These are phyloP conservation scores for Yarrowia sp. DNA, from an alignment of 805 yeast genomes.

Conservation along the genomic window DNA sequence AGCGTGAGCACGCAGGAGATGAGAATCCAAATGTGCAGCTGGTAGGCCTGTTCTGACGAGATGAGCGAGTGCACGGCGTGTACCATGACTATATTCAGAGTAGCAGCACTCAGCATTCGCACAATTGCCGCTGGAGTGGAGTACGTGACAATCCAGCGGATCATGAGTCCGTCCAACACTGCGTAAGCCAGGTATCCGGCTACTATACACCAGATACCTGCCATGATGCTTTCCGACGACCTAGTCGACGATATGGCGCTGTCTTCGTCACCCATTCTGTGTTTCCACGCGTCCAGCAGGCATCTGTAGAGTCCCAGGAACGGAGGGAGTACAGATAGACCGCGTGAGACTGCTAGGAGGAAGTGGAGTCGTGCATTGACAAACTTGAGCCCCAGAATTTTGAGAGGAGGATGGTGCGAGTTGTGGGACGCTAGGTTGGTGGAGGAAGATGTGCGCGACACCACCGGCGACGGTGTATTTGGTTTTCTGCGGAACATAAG, in stretches of 20 bases:
- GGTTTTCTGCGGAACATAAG: constrained; percentile 26
- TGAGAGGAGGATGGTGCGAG: constrained; percentile 50
- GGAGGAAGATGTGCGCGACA: constrained; percentile 24
- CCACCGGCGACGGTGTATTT: constrained; percentile 15
- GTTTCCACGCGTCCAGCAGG: constrained; percentile 49
- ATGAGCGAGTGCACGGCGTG: constrained; percentile 70
- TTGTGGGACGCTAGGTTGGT: constrained; percentile 29
- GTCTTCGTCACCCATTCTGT: constrained; percentile 44
- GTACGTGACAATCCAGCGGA: constrained; percentile 89
- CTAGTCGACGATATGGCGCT: constrained; percentile 63
- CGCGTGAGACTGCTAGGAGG: constrained; percentile 77
- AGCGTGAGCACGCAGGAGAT: constrained; percentile 85
- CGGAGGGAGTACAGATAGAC: constrained; percentile 75
- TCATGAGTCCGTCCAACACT: constrained; percentile 86
- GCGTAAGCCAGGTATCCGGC: constrained; percentile 84
- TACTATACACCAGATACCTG: constrained; percentile 93
- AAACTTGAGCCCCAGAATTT: constrained; percentile 71
- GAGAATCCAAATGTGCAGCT: constrained; percentile 88
- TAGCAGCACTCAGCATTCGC: constrained; percentile 81
- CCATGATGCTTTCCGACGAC: constrained; percentile 77
- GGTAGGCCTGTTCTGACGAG: constrained; percentile 73
- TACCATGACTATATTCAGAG: constrained; percentile 73
- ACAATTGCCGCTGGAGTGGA: constrained; percentile 87
- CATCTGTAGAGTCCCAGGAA: constrained; percentile 56
- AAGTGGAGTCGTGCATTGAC: constrained; percentile 79